Conservation (phyloP, 179 eudicot species). For the Carnegiea gigantea region DNA sequence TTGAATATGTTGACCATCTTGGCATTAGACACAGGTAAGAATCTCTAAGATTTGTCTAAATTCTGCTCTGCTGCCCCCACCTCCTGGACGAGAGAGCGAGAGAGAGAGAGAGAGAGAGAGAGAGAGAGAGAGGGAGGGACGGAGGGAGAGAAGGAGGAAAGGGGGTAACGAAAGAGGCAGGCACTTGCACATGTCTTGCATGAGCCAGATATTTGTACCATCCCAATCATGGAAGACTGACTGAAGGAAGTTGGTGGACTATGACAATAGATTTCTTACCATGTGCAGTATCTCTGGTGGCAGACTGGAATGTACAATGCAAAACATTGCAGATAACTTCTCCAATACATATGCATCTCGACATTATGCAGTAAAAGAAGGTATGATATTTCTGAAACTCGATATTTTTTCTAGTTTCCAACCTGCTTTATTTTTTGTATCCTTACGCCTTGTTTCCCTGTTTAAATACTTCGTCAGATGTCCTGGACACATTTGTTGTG, state of each 20-base stretch:
- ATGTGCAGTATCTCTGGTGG: constrained; percentile 81
- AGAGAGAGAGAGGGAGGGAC: background rate
- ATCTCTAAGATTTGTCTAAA: background rate
- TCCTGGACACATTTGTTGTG: constrained; percentile 84
- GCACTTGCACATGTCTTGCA: background rate
- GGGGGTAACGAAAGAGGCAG: background rate
- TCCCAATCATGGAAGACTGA: background rate
- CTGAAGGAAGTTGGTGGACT: background rate
- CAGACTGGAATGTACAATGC: constrained; percentile 99
- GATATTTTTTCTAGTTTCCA: background rate
- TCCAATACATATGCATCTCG: constrained; percentile 62
- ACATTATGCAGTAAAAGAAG: constrained; percentile 61
- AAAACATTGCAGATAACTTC: constrained; percentile 89
- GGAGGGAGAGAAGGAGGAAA: background rate
- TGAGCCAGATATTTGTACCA: constrained; percentile 7
- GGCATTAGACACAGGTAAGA: constrained; percentile 78
- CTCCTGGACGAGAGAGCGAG: background rate
- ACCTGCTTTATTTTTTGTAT: constrained; percentile 13
- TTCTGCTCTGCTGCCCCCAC: background rate
- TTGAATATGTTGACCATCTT: constrained; percentile 69
- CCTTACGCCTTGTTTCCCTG: constrained; percentile 5
- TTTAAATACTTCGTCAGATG: constrained; percentile 41
- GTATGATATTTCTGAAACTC: constrained; percentile 31
- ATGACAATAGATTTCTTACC: constrained; percentile 10
- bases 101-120: background rate